Conservation (phyloP, 495 filamentous ascomycete genomes). For the Evansstolkia leycettana region DNA sequence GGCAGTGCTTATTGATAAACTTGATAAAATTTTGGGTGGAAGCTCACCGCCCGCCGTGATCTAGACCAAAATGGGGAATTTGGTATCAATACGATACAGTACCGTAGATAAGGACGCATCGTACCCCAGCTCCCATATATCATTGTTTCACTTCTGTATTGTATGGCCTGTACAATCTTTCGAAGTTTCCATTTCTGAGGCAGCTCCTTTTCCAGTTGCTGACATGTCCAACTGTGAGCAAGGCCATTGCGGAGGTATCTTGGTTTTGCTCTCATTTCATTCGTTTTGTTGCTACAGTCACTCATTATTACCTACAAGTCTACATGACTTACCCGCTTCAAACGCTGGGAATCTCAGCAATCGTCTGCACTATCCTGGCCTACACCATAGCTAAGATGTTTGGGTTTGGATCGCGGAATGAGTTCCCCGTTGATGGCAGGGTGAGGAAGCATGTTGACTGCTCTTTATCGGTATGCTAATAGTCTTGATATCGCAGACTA, state of each 20-base stretch:
- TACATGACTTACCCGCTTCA: constrained; percentile 14
- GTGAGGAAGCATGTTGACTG: constrained; percentile 26
- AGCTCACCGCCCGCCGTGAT: not conserved
- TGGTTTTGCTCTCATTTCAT: not conserved
- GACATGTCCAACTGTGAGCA: too few species aligned
- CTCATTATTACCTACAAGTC: too few species aligned
- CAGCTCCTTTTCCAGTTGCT: too few species aligned
- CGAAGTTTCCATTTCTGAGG: too few species aligned
- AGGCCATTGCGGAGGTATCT: too few species aligned
- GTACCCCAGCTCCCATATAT: too few species aligned
- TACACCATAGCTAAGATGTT: constrained; percentile 47
- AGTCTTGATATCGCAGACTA: constrained; percentile 41
- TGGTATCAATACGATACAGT: too few species aligned
- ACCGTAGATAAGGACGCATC: too few species aligned
- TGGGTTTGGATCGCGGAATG: constrained; percentile 52
- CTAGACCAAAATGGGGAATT: too few species aligned
- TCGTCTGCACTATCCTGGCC: constrained; percentile 34
- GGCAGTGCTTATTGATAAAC: not conserved
- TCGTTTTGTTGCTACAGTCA: too few species aligned
- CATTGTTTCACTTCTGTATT: too few species aligned
- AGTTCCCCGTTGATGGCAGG: constrained; percentile 70
- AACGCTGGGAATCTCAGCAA: constrained; percentile 26
- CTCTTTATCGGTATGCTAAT: constrained; percentile 6
- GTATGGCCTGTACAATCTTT: too few species aligned
- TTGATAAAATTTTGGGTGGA: not conserved